Base-by-base conservation (phyloP, 352 stramenopile species). In the Phytophthora syringae region DNA sequence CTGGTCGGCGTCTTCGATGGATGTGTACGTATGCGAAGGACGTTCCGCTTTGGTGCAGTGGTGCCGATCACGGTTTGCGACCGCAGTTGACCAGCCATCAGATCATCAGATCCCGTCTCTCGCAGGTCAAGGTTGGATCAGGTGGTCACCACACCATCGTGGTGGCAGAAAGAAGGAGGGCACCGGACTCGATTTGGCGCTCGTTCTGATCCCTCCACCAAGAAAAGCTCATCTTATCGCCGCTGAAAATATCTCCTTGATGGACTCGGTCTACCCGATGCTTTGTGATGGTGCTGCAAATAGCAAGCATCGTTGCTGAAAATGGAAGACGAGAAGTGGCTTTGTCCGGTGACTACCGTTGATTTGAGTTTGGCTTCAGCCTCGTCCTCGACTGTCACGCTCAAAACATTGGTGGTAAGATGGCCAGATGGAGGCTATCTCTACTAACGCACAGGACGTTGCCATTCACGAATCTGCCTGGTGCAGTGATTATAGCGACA, bases 311-410 rank as follows among this genome's bases (percentile, higher is more conserved):
- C 20, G 13, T 20, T 11, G 54, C 60, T 60, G 53, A 67, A 71
- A 71, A 55, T 71, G 32, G 52, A 70, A 60, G 64, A 12, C 36
- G 34, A 45, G 47, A 47, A 16, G 39, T 25, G 59, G 59, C 20
- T 62, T n/a, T 73, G 37, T 53, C 65, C 60, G 53, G 60, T 74
- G 65, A 74, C 65, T 70, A 54, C 60, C 65, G 60, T 70, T 74
- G 65, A 74, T 69, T 53, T 52, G 27, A 36, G 27, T 44, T 45
- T 52, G 52, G 39, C 61, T 64, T 75, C 61, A 64, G 47, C 57
- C 50, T 72, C 62, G 67, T 76, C 62, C 62, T 76, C 67, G 60
- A 37, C 18, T 47, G 20, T 47, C 40, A 25, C n/a, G 20, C 10
- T 20, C 50, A 15, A 57, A 39, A 16, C 28, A 16, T 45, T 21